Evolutionary conservation across 495 filamentous ascomycete species (phyloP).

Genomic region (Neurospora intermedia): DNA sequence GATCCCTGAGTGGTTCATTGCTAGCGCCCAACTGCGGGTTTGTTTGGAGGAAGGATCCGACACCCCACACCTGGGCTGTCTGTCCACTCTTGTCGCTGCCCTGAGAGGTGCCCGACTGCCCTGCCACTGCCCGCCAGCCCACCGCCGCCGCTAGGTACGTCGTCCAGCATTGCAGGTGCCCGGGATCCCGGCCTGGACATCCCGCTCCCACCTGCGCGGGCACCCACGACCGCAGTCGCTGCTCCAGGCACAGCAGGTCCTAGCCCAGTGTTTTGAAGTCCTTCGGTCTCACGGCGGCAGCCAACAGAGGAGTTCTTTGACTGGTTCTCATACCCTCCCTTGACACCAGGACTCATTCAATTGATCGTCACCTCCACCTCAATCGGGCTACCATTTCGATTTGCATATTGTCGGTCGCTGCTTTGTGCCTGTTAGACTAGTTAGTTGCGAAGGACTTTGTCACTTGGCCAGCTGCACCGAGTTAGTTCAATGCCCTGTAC

Average conservation of each 20-base stretch:
- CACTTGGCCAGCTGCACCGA: neutral
- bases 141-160: no score
- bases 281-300: neutral
- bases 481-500: neutral
- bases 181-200: no score
- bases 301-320: neutral
- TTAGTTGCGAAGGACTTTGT: neutral
- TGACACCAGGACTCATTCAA: neutral
- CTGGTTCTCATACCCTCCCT: neutral
- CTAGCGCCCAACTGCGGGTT: neutral
- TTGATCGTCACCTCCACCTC: neutral
- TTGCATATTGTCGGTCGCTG: neutral
- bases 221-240: neutral
- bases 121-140: neutral
- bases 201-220: no score
- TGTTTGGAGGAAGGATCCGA: neutral
- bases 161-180: no score
- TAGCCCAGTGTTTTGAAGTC: neutral
- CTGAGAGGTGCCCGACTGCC: neutral
- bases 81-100: neutral
- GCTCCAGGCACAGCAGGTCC: neutral
- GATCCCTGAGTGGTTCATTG: neutral
- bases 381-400: neutral
- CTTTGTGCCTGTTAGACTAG: neutral
- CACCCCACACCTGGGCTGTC: neutral